Percentiles rank a stretch among this genome's conserved stretches.
Evolutionary conservation across 306 rosid species (phyloP).

Genomic region (Echinosophora koreensis): DNA sequence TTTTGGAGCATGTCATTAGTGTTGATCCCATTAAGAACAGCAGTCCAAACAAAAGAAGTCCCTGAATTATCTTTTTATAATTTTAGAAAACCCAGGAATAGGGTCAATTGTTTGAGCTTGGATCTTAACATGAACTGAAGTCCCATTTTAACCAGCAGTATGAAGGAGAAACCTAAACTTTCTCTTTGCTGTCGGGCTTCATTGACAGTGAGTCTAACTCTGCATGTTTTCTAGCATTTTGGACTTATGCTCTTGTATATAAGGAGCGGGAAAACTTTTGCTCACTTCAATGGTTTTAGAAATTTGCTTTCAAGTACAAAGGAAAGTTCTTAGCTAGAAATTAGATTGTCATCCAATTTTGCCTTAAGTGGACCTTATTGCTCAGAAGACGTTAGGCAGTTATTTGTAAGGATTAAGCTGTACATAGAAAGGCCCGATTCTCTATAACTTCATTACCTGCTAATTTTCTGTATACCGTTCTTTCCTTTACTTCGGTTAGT

Average conservation of each 20-base stretch:
- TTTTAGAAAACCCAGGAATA: not conserved
- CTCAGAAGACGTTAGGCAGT: not conserved
- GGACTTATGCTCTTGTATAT: conserved; percentile 17
- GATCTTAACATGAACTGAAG: conserved; percentile 4
- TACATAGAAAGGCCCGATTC: conserved; percentile 13
- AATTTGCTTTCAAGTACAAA: conserved; percentile 16
- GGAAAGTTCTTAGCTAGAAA: conserved; percentile 24
- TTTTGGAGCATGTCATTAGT: too few species aligned
- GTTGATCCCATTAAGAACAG: too few species aligned
- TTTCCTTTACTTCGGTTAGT: conserved; percentile 35
- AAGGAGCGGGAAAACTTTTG: not conserved
- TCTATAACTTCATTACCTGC: not conserved
- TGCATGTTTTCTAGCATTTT: conserved; percentile 22
- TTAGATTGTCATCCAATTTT: conserved; percentile 1
- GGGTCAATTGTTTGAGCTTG: not conserved
- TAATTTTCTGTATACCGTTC: conserved; percentile 5
- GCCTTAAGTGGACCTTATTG: not conserved
- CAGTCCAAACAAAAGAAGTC: too few species aligned
- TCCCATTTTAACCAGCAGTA: not conserved
- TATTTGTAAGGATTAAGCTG: conserved; percentile 21
- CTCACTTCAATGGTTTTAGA: conserved; percentile 35
- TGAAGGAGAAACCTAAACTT: not conserved
- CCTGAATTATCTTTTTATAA: too few species aligned
- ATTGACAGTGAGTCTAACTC: not conserved
- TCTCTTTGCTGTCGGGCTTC: not conserved